Evolutionary conservation across 2,329 filamentous ascomycete genomes (phyloP).

Genomic region (Pestalotiopsis sp.): DNA sequence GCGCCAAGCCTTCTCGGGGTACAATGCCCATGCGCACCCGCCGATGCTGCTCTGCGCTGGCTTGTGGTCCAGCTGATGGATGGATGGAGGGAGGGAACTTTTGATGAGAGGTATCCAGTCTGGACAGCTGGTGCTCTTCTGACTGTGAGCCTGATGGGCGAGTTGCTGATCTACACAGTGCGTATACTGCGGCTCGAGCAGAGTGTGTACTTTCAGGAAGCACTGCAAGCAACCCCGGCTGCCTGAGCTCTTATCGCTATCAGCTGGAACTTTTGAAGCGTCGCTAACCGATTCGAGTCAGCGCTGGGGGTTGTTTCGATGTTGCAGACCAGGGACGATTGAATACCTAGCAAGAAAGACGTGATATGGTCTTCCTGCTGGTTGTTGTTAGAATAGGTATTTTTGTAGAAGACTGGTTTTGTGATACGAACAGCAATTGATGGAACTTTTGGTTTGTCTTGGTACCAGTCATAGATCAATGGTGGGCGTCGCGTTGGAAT

Average conservation of each 20-base stretch:
- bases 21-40: not conserved
- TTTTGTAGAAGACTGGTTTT: not conserved
- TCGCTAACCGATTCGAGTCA: not conserved
- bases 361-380: no score
- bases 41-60: not conserved
- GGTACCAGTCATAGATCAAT: not conserved
- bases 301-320: not conserved
- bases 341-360: no score
- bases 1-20: not conserved
- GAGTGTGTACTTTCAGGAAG: not conserved
- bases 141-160: not conserved
- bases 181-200: not conserved
- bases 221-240: no score
- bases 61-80: not conserved
- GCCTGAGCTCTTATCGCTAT: constrained; percentile 8
- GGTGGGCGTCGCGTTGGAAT: no score
- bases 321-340: no score
- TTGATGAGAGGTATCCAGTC: not conserved
- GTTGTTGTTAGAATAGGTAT: not conserved
- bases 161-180: not conserved
- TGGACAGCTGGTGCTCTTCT: not conserved
- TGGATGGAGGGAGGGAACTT: not conserved
- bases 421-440: not conserved
- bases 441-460: not conserved
- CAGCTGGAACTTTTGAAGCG: not conserved